phyloP scores from a whole-genome alignment of 73 alveolate species.

The Paramecium sexaurelia region DNA sequence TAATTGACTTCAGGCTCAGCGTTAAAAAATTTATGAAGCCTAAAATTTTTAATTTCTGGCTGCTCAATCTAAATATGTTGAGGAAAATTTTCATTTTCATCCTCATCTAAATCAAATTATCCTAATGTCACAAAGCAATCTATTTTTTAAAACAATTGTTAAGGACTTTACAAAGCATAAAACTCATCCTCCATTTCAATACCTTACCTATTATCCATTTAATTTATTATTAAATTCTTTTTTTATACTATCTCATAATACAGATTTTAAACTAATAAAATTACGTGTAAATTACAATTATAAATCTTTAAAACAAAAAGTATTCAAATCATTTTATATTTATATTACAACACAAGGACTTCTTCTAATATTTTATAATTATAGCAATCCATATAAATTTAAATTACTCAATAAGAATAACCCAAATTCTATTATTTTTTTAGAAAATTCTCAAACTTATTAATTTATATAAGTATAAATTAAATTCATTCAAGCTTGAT shows the following conservation, averaged over 20 bases:
- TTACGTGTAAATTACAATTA: not conserved
- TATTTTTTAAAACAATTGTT: not conserved
- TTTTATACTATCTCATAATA: not conserved
- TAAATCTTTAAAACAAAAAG: not conserved
- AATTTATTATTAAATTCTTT: not conserved
- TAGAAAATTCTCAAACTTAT: no score
- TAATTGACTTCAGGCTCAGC: not conserved
- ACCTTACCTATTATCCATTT: slow-evolving; percentile 27
- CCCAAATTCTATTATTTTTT: no score
- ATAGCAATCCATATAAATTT: no score
- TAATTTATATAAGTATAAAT: no score
- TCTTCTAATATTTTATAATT: no score
- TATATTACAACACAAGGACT: no score
- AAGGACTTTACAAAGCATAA: slow-evolving; percentile 10
- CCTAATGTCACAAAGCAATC: slow-evolving; percentile 41
- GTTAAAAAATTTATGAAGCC: not conserved
- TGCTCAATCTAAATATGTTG: not conserved
- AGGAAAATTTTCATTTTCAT: slow-evolving; percentile 34
- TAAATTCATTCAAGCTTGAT: no score
- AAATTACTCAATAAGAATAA: no score
- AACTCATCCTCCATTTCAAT: slow-evolving; percentile 16
- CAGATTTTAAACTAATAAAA: not conserved
- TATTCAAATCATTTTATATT: not conserved
- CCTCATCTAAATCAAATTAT: not conserved
- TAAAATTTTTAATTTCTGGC: slow-evolving; percentile 12